These are phyloP conservation scores for Coemansia sp. DNA, from an alignment of 192 early-diverging fungal species.

Conservation along the genomic window DNA sequence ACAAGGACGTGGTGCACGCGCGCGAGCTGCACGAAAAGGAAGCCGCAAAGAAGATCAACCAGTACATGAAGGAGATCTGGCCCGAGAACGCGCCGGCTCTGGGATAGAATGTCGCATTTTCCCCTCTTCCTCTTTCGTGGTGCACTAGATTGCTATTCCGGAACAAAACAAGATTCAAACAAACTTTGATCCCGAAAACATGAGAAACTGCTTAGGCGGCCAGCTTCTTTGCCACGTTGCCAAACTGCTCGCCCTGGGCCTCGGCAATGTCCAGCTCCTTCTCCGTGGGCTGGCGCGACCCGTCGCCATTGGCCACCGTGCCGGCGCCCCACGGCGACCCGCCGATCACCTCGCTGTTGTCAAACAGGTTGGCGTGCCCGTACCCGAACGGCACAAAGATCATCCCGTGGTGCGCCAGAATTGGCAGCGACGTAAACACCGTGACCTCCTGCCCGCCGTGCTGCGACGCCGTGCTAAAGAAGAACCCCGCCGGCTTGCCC, in stretches of 20 bases:
- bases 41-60: conserved; percentile 17
- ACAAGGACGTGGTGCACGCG: conserved; percentile 25
- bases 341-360: conserved; percentile 63
- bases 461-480: conserved; percentile 70
- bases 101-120: conserved; percentile 1
- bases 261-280: conserved; percentile 62
- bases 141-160: neutral
- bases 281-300: conserved; percentile 59
- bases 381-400: conserved; percentile 72
- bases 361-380: conserved; percentile 46
- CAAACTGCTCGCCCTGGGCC: conserved; percentile 61
- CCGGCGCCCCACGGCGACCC: conserved; percentile 67
- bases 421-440: conserved; percentile 59
- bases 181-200: neutral
- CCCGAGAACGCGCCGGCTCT: conserved; percentile 38
- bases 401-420: conserved; percentile 76
- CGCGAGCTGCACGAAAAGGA: conserved; percentile 22
- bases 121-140: too few species aligned
- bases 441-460: conserved; percentile 81
- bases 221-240: conserved; percentile 50
- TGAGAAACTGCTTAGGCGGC: conserved; percentile 15
- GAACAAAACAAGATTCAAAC: neutral
- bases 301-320: conserved; percentile 62
- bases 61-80: conserved; percentile 41
- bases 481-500: conserved; percentile 69